phyloP scores from a whole-genome alignment of 2,329 filamentous ascomycete genomes.

The Hypoxylon sp. region DNA sequence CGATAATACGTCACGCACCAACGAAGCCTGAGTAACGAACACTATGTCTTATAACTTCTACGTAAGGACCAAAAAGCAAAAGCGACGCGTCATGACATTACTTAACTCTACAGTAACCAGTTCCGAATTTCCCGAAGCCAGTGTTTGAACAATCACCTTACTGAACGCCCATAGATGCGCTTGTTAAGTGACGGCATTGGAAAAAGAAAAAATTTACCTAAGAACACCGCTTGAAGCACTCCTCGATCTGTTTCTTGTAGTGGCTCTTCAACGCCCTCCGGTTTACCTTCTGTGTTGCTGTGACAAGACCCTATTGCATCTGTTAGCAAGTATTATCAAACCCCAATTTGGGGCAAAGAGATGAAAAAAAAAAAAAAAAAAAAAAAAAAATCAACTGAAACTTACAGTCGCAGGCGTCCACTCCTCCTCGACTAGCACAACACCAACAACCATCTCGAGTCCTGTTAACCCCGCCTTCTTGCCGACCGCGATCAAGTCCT shows the following conservation, averaged over 20 bases:
- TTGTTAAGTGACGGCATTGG: background rate
- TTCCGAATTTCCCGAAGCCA: slow-evolving; percentile 8
- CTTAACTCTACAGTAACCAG: slow-evolving; percentile 10
- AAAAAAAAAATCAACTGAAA: slow-evolving; percentile 45
- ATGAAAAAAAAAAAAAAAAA: slow-evolving; percentile 6
- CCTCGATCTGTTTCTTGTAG: slow-evolving; percentile 67
- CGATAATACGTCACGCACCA: background rate
- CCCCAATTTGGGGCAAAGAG: background rate
- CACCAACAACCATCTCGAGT: slow-evolving; percentile 82
- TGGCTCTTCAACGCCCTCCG: slow-evolving; percentile 65
- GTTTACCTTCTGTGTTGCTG: slow-evolving; percentile 74
- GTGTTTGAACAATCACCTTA: background rate
- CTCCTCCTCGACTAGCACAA: slow-evolving; percentile 86
- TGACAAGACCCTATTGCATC: slow-evolving; percentile 67
- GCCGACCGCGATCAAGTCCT: slow-evolving; percentile 77
- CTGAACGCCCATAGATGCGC: slow-evolving; percentile 11
- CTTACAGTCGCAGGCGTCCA: slow-evolving; percentile 89
- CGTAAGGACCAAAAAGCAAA: background rate
- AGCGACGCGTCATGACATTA: slow-evolving; percentile 17
- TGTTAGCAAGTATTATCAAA: slow-evolving; percentile 15
- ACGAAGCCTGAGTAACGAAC: background rate
- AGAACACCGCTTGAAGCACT: slow-evolving; percentile 54
- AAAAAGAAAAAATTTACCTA: background rate
- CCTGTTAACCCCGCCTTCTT: slow-evolving; percentile 75
- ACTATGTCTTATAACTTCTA: slow-evolving; percentile 2